Evolutionary conservation across 179 eudicot genomes (phyloP).

Genomic region (Gypsophila paniculata): DNA sequence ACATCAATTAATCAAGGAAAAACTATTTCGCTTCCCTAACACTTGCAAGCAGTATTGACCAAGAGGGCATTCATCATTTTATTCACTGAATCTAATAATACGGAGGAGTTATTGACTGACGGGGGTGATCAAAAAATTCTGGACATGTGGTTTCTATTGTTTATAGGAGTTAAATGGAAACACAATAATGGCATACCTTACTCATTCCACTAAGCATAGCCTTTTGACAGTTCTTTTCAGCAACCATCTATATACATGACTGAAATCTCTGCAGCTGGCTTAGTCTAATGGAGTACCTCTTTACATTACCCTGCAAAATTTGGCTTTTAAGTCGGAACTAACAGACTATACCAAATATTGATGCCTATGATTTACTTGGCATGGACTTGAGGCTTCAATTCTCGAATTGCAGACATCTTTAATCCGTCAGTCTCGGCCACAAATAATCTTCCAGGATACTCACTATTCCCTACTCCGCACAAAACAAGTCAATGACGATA

Average conservation of each 20-base stretch:
- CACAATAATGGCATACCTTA: slow-evolving; percentile 19
- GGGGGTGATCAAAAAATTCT: no score
- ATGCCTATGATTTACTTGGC: slow-evolving; percentile 49
- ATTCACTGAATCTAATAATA: background rate
- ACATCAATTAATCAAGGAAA: no score
- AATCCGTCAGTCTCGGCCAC: slow-evolving; percentile 79
- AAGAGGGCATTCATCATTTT: background rate
- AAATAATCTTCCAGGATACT: slow-evolving; percentile 92
- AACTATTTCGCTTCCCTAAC: no score
- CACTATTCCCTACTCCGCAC: slow-evolving; percentile 72
- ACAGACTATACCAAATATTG: background rate
- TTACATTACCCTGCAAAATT: slow-evolving; percentile 64
- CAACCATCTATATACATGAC: slow-evolving; percentile 87
- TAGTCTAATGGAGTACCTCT: slow-evolving; percentile 49
- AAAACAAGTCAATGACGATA: background rate
- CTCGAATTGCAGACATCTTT: slow-evolving; percentile 82
- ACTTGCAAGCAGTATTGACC: background rate
- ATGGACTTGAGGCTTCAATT: slow-evolving; percentile 85
- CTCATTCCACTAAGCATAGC: slow-evolving; percentile 78
- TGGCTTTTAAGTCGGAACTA: slow-evolving; percentile 1
- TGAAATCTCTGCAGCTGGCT: slow-evolving; percentile 86
- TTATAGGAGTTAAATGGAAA: background rate
- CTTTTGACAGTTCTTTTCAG: slow-evolving; percentile 81
- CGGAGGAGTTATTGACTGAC: background rate
- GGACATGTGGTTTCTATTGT: no score